Conservation (phyloP, 2,329 filamentous ascomycete genomes). For the Cryphonectria parasitica region DNA sequence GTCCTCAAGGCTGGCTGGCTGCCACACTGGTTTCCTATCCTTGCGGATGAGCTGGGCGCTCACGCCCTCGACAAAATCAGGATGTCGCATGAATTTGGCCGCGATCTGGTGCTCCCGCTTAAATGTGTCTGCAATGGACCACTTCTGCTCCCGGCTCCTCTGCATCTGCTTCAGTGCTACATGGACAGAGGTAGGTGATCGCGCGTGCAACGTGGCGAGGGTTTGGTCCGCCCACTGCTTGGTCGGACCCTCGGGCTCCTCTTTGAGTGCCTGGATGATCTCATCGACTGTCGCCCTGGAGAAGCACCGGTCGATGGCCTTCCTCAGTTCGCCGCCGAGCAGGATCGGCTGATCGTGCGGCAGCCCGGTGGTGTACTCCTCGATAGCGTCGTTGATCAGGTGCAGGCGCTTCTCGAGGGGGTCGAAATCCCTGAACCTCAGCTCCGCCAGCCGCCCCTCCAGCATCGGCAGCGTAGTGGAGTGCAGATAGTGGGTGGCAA, state of each 20-base stretch:
- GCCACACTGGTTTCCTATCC: slow-evolving; percentile 69
- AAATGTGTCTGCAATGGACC: slow-evolving; percentile 87
- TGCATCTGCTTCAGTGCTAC: slow-evolving; percentile 86
- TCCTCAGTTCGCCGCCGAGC: slow-evolving; percentile 71
- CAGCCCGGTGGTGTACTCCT: slow-evolving; percentile 87
- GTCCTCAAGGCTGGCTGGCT: slow-evolving; percentile 72
- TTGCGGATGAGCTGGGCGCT: slow-evolving; percentile 76
- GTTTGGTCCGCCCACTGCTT: slow-evolving; percentile 80
- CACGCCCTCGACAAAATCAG: slow-evolving; percentile 93
- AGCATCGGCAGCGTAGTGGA: slow-evolving; percentile 82
- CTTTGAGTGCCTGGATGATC: slow-evolving; percentile 70
- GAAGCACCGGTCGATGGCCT: slow-evolving; percentile 86
- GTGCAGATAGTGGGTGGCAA: slow-evolving; percentile 96
- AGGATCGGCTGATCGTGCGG: slow-evolving; percentile 73
- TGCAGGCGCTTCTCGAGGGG: slow-evolving; percentile 63
- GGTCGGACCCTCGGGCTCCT: slow-evolving; percentile 54
- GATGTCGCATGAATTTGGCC: slow-evolving; percentile 83
- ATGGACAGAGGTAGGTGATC: slow-evolving; percentile 85
- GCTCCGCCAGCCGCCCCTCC: slow-evolving; percentile 83
- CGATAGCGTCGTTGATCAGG: slow-evolving; percentile 83
- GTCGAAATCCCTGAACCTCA: slow-evolving; percentile 83
- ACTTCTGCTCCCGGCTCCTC: slow-evolving; percentile 61
- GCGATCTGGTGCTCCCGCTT: slow-evolving; percentile 84
- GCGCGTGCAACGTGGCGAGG: slow-evolving; percentile 71
- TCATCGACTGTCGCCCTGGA: slow-evolving; percentile 66